Evolutionary conservation across 495 filamentous ascomycete species (phyloP), one percentile per base, ranked within the genome.

Genomic region (Penicillium steckii): DNA sequence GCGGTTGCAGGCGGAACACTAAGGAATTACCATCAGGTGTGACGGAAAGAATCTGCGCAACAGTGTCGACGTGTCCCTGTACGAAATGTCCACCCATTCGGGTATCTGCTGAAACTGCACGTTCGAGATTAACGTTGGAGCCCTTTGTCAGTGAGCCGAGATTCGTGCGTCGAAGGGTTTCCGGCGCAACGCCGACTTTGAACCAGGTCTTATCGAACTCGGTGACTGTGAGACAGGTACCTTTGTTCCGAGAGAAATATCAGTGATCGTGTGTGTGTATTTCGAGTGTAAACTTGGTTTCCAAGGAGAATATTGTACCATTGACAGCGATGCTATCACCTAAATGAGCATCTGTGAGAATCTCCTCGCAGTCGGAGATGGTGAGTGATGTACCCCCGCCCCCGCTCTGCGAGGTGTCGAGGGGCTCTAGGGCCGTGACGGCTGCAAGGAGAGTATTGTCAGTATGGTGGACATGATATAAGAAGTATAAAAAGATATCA

Each of bases 161-260:
- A 72, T 96, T 96, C 27, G 95, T 99, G 33, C 94, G 86, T 15
- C 94, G 92, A 22, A 99, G 87, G 8, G 95, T 97, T 71, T 99
- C 94, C 58, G 95, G 94, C 2, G 94, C 90, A 57, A 96, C 85
- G 68, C 94, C 93, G 56, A 97, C 91, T 53, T 87, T 95, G 86
- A 99, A 99, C 50, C 74, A 75, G 44, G 68, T 65, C 32, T 74
- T 74, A 57, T 78, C 75, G 74, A 95, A 90, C 55, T 80, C 75
- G 17, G 90, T 95, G 25, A 96, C 85, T 32, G 94, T 99, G n/a
- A 99, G 84, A 74, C 94, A 90, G 50, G 86, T 87, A 63, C 84
- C 83, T 84, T 51, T 49, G 47, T 48, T 47, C 26, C 22, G 23
- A 38, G 51, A 35, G 52, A 41, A 42, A 25, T 30, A 17, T 63